A percentile compares a stretch with the other conserved stretches of the same genome.
These are phyloP conservation scores for Aspergillus neoniger DNA, from an alignment of 2,329 filamentous ascomycete genomes.

Conservation along the genomic window DNA sequence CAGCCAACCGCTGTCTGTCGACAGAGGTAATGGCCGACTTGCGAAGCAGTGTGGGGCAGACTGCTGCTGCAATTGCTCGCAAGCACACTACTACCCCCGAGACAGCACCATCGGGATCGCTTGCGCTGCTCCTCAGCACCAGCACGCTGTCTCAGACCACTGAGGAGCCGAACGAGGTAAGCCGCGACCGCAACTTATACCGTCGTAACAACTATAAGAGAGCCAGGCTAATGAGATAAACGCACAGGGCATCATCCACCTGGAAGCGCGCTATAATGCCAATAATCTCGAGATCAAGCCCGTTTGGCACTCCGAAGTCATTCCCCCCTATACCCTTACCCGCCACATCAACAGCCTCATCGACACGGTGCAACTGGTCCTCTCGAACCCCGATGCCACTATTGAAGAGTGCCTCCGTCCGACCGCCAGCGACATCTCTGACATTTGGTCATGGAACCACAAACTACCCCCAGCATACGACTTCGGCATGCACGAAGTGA, in stretches of 20 bases:
- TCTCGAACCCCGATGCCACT: conserved; percentile 25
- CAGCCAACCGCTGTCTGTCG: not conserved
- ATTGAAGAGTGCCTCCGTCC: conserved; percentile 39
- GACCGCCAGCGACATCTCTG: conserved; percentile 41
- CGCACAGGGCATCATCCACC: not conserved
- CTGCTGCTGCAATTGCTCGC: not conserved
- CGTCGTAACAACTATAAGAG: not conserved
- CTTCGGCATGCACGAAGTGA: conserved; percentile 52
- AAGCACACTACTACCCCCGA: not conserved
- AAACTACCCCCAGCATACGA: conserved; percentile 45
- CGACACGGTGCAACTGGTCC: not conserved
- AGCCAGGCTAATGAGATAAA: not conserved
- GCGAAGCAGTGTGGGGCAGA: not conserved
- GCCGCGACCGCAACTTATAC: not conserved
- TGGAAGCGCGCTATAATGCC: not conserved
- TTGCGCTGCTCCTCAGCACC: not conserved
- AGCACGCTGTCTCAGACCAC: not conserved
- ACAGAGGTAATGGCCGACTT: not conserved
- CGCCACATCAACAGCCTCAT: not conserved
- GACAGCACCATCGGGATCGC: not conserved
- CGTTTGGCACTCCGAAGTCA: not conserved
- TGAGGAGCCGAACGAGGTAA: not conserved
- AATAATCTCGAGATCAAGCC: not conserved
- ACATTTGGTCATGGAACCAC: conserved; percentile 54
- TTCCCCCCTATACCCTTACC: not conserved